phyloP scores from a whole-genome alignment of 352 stramenopile species.

The Phytopythium montanum region DNA sequence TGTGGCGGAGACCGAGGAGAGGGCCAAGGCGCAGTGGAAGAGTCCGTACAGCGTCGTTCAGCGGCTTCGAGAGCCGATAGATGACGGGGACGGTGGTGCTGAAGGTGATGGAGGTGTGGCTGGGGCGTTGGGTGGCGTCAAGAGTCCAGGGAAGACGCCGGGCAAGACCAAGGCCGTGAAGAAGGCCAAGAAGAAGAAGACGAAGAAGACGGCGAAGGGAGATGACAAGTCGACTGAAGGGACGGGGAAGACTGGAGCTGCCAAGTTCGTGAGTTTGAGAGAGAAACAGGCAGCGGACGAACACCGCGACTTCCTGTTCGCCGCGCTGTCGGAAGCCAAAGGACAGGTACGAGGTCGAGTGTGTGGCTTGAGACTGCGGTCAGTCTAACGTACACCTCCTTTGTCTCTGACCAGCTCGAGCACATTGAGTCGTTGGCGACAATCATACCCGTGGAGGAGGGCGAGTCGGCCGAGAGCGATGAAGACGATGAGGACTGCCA shows the following conservation, averaged over 20 bases:
- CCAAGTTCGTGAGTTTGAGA: slow-evolving; percentile 41
- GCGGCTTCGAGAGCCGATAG: slow-evolving; percentile 20
- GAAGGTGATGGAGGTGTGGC: neutral
- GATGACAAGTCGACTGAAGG: too few relatives aligned
- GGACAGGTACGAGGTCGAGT: slow-evolving; percentile 33
- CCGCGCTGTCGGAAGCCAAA: slow-evolving; percentile 53
- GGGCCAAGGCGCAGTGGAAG: slow-evolving; percentile 21
- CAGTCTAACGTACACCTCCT: neutral
- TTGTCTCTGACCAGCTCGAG: slow-evolving; percentile 26
- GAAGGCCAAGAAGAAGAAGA: slow-evolving; percentile 7
- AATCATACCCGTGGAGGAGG: slow-evolving; percentile 21
- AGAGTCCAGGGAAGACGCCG: slow-evolving; percentile 9
- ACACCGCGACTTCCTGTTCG: slow-evolving; percentile 61
- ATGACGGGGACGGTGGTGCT: neutral
- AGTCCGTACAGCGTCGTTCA: slow-evolving; percentile 61
- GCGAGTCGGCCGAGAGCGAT: slow-evolving; percentile 4
- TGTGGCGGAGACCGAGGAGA: slow-evolving; percentile 32
- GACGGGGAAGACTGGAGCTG: neutral
- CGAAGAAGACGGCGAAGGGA: neutral
- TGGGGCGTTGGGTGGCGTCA: slow-evolving; percentile 2
- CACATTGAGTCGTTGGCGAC: slow-evolving; percentile 46
- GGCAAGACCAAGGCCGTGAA: slow-evolving; percentile 19
- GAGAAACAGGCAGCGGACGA: slow-evolving; percentile 49
- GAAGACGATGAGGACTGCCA: neutral
- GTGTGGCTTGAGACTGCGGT: too few relatives aligned